A percentile compares a stretch with the other conserved stretches of the same genome.
Conservation (phyloP, 495 filamentous ascomycete species). For the Podospora anserina region DNA sequence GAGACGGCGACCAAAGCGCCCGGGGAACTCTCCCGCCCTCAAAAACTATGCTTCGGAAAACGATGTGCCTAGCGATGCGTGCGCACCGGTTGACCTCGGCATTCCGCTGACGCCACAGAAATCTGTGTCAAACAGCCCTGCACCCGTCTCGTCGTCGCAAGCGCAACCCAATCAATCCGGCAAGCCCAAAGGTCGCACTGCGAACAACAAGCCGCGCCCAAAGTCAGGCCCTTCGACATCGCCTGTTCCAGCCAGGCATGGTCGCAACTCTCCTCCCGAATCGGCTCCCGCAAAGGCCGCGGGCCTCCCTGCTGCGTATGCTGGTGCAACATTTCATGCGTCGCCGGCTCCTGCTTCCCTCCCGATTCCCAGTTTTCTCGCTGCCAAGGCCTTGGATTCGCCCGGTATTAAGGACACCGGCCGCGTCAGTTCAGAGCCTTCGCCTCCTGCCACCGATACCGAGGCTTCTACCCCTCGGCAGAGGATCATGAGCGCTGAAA, state of each 20-base stretch:
- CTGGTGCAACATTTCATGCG: conserved; percentile 91
- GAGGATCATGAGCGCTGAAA: conserved; percentile 21
- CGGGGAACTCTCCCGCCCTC: conserved; percentile 33
- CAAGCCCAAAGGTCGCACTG: conserved; percentile 34
- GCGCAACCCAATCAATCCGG: conserved; percentile 21
- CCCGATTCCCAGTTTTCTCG: conserved; percentile 84
- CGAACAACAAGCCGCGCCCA: conserved; percentile 27
- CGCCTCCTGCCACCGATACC: conserved; percentile 41
- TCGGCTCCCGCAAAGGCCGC: conserved; percentile 31
- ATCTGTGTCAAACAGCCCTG: conserved; percentile 23
- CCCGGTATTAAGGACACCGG: conserved; percentile 37
- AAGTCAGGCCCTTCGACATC: conserved; percentile 33
- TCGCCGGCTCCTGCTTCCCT: conserved; percentile 92
- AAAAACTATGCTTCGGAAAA: conserved; percentile 51
- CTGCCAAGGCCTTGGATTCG: conserved; percentile 68
- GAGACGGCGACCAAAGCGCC: conserved; percentile 40
- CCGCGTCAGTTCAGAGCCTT: conserved; percentile 33
- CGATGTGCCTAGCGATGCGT: conserved; percentile 35
- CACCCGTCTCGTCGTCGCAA: conserved; percentile 19
- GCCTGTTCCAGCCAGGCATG: conserved; percentile 34
- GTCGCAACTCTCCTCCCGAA: conserved; percentile 42
- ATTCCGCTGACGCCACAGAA: conserved; percentile 42
- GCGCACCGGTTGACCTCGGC: conserved; percentile 25
- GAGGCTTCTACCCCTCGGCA: conserved; percentile 43
- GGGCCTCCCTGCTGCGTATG: conserved; percentile 63